Evolutionary conservation across 345 rosid genomes (phyloP), one percentile per base, ranked within the genome.

Genomic region (Erucastrum elatum): DNA sequence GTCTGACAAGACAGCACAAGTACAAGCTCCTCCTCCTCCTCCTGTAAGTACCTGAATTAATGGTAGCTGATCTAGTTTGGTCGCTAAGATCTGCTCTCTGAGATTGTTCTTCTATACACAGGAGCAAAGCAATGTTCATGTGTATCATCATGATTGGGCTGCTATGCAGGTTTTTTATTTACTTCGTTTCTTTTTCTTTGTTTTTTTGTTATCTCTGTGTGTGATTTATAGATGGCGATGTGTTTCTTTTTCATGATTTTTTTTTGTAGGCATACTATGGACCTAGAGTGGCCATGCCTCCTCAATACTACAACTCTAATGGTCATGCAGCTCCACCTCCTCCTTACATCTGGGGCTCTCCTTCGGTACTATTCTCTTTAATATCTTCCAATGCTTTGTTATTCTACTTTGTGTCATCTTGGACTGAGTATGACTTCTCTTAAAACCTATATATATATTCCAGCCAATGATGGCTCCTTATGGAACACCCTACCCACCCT

Each of bases 391-490:
- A 2, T 3, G 1, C 0, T 59, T 26, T 39, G 13, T 31, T 63
- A 7, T 16, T 13, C 29, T 64, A 15, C 27, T 16, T 21, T 16
- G 26, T 27, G 1, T 33, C 56, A 0, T 60, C 51, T 31, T 12
- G 65, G 35, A 25, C 73, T 16, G 53, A 64, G 68, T 75, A 41
- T 56, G 53, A 58, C 27, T 78, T n/a, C 37, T 64, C 35, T 30
- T 4, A 0, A 60, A 69, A 79, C 21, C 21, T 21, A 21, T 44
- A 29, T 29, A 29, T 29, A 29, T 21, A 2, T 86, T 81, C 29
- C 86, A 94, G 98, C 97, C 89, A 72, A 86, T 94, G 97, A 88
- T 94, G 86, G 77, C 94, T 62, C 93, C 90, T 75, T 94, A 91
- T 77, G 97, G 94, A 59, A 12, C 92, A 13, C 94, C 91, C 65